Base-by-base conservation (phyloP, 148 eudicot genomes). In the Rhododendron vialii region DNA sequence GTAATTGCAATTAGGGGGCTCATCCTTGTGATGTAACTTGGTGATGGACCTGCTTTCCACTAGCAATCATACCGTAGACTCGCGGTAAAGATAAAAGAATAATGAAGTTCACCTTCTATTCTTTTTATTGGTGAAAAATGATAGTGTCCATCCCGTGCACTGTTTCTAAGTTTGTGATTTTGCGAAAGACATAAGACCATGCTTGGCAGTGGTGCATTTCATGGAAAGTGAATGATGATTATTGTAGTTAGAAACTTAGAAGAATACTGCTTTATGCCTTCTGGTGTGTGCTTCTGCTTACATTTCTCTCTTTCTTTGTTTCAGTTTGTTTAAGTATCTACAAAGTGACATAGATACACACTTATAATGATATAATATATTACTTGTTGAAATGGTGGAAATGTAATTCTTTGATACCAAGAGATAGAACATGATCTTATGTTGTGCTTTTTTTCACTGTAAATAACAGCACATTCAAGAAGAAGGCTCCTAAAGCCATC, bases 401-500 rank as follows among this genome's bases (percentile, higher is more conserved):
- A 6, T 83, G 12, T 65, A 41, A 1, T 45, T 45, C 9, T 69
- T 75, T 47, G 5, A 83, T 69, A 28, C 12, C 47, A 73, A 12
- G 26, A 35, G 47, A 51, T 73, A 33, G 63, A 17, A 18, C 14
- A 7, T 74, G 10, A 26, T 69, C 30, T 26, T 30, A 38, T 35
- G 4, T 87, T 24, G 22, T 78, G n/a, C 36, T 77, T 28, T 82
- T 47, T 48, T 0, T 51, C 8, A 18, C 86, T 73, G 55, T 50
- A 4, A 50, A 57, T 82, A 2, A 76, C 90, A 92, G 95, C 90
- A 95, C 98, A 38, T 93, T 94, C 90, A 94, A 94, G 90, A 94
- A 94, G 94, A 94, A 94, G 93, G 95, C 98, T 12, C 95, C 98
- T 1, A 94, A 91, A 13, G 95, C 98, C 84, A 94, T 94, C 38